Percentiles rank a stretch among this genome's conserved stretches.
phyloP scores from a whole-genome alignment of 257 asterid genomes.

The Solanum tarapatanum region DNA sequence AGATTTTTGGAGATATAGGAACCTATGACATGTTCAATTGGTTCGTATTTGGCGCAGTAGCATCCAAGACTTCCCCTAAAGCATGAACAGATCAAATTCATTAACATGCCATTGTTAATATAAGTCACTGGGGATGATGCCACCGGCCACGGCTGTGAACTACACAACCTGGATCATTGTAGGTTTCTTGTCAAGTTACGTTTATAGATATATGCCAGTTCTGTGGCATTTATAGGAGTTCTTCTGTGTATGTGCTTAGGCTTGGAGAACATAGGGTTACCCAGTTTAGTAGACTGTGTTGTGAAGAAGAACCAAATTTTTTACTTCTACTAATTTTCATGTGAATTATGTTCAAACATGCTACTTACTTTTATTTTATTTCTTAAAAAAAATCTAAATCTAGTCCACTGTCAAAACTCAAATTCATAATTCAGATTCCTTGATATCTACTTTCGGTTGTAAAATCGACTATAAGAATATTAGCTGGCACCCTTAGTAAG shows the following conservation, averaged over 20 bases:
- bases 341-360: not conserved
- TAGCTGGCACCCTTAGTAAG: not conserved
- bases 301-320: not conserved
- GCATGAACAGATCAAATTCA: slow-evolving; percentile 53
- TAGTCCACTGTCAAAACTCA: not conserved
- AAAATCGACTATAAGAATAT: not conserved
- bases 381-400: not conserved
- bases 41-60: slow-evolving; percentile 67
- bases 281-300: not conserved
- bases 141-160: slow-evolving; percentile 80
- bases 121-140: slow-evolving; percentile 61
- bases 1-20: slow-evolving; percentile 56
- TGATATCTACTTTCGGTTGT: not conserved
- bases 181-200: slow-evolving; percentile 59
- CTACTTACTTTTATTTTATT: not conserved
- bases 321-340: not conserved
- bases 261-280: slow-evolving; percentile 25
- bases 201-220: slow-evolving; percentile 46
- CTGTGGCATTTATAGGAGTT: slow-evolving; percentile 83
- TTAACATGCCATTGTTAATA: slow-evolving; percentile 65
- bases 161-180: slow-evolving; percentile 71
- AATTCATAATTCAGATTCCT: not conserved
- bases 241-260: slow-evolving; percentile 61
- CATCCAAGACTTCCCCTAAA: slow-evolving; percentile 39
- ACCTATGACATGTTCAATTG: slow-evolving; percentile 45